Evolutionary conservation across 2,329 filamentous ascomycete genomes (phyloP), one percentile per base, ranked within the genome.

Genomic region (Pyricularia sp.): DNA sequence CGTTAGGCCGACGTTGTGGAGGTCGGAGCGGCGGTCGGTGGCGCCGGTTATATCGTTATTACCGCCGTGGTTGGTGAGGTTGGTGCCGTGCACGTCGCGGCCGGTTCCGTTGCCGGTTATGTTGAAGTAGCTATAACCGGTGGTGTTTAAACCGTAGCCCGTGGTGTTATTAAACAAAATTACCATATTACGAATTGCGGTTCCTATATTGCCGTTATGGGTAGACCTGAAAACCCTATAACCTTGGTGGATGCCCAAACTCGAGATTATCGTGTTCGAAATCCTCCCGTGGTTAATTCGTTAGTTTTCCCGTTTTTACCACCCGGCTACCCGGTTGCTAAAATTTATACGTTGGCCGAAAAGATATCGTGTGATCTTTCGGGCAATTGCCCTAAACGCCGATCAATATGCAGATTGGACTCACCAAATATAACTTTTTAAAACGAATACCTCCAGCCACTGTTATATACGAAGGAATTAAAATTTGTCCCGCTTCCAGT

Each of bases 141-240:
- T 26, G 5, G 22, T 28, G 35, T 26, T 35, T 2, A 3, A 35
- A 31, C 9, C 22, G 4, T 24, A 31, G 28, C 60, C 60, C 12
- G 31, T 35, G 10, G 30, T 31, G 60, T 40, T n/a, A 53, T 62
- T 12, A 33, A 22, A 10, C 19, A 22, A 5, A 24, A 31, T 31
- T 40, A 62, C 22, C 40, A 44, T 33, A 24, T 30, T 65, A 64
- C 10, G 71, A 73, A 49, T 49, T 71, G 73, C 62, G 69, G 71
- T 3, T 67, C 69, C 24, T 70, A 70, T 16, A 74, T 74, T 3
- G 73, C 72, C 65, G 69, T 69, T 6, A 75, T 75, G 70, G 74
- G 74, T 10, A 74, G 68, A 60, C 65, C 64, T 1, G 65, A 65
- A 2, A 69, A 70, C 62, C 59, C 62, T 26, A 16, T 62, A 28